Evolutionary conservation across 2,329 filamentous ascomycete genomes (phyloP).

Genomic region (Zasmidium citrigriseum): DNA sequence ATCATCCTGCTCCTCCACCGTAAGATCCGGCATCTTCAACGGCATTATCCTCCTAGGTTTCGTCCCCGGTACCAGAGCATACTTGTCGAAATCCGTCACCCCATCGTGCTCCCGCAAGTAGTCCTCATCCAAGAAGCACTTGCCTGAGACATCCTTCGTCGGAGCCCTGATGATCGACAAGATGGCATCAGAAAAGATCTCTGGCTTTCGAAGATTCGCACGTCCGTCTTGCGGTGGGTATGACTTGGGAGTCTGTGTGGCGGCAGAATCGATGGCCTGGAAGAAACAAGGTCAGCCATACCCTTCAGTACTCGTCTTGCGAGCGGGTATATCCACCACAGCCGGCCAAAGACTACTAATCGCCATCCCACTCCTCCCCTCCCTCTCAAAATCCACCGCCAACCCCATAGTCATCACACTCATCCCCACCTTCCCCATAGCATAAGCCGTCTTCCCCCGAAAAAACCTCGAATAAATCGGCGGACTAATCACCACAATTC

Average conservation of each 20-base stretch:
- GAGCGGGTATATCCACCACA: conserved; percentile 60
- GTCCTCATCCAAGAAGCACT: conserved; percentile 76
- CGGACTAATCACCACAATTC: conserved; percentile 77
- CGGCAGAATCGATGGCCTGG: conserved; percentile 71
- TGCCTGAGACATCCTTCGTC: conserved; percentile 65
- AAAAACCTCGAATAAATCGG: conserved; percentile 87
- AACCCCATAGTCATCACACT: conserved; percentile 77
- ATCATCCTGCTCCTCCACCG: conserved; percentile 76
- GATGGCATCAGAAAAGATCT: conserved; percentile 79
- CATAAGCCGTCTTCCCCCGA: conserved; percentile 81
- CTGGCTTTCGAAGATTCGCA: conserved; percentile 41
- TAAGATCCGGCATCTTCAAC: conserved; percentile 64
- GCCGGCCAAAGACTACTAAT: conserved; percentile 84
- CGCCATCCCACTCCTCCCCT: conserved; percentile 68
- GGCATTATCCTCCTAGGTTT: conserved; percentile 79
- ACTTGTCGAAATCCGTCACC: conserved; percentile 70
- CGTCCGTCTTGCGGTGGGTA: conserved; percentile 19
- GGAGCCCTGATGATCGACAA: conserved; percentile 68
- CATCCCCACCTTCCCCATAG: conserved; percentile 64
- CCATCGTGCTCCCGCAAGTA: conserved; percentile 67
- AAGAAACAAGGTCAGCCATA: neutral
- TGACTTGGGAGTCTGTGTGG: conserved; percentile 60
- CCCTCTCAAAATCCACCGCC: conserved; percentile 75
- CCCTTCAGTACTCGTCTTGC: neutral
- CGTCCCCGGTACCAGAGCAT: conserved; percentile 66